Evolutionary conservation across 192 early-diverging fungal species (phyloP), one percentile per base, ranked within the genome.

Genomic region (Coemansia pectinata): DNA sequence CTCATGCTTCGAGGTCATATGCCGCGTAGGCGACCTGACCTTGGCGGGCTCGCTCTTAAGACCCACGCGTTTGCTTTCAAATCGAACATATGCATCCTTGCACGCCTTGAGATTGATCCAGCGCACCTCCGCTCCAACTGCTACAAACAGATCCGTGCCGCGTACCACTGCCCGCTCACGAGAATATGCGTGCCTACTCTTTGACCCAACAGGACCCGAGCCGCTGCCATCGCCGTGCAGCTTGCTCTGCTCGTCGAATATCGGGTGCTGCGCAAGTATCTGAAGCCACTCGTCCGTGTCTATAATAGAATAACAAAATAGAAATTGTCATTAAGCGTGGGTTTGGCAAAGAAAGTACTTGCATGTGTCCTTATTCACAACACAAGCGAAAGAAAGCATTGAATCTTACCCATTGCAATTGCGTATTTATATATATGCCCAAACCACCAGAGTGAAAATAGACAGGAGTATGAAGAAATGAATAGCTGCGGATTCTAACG

Each of bases 91-190:
- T 11, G 86, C 74, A 60, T 87, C 85, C 55, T 91, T 91, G 64
- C 87, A 85, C 9, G 85, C 85, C 47, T 80, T 86, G 4, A 91
- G 76, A 47, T 78, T 88, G 42, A 89, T 78, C 58, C 83, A 80
- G n/a, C 90, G 83, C 48, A 91, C 78, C 38, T 87, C 81, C 33
- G 65, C 60, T 0, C 87, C 85, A 1, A 90, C 79, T 1, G 89
- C 88, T 8, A 89, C 76, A 75, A 88, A 89, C 11, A 91, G 62
- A 62, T 89, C 88, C 15, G 86, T 86, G 7, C 81, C 88, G 58
- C 85, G 85, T 11, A 87, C 55, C 0, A 44, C 74, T 17, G 73
- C 52, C 19, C 78, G 71, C 38, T 69, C 65, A 25, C 74, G 81
- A 15, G 70, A 17, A 38, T 27, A 40, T 27, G 55, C 40, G 19